Percentiles rank a stretch among this genome's conserved stretches.
Evolutionary conservation across 805 yeast species (phyloP).

Genomic region (Nakazawaea holstii): DNA sequence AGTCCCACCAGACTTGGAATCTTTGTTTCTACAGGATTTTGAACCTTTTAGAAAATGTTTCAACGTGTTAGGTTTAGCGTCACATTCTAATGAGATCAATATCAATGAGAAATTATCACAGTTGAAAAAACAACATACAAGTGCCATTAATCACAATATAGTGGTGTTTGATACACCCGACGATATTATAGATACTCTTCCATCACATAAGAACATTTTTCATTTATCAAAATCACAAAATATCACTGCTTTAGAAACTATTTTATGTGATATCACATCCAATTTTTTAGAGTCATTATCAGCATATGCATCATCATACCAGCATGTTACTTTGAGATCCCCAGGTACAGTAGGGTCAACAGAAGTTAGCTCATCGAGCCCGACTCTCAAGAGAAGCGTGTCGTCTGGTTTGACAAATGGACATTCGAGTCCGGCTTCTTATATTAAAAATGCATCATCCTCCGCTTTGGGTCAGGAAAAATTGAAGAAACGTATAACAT

Average conservation of each 20-base stretch:
- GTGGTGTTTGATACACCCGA: constrained; percentile 49
- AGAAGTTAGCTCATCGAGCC: constrained; percentile 25
- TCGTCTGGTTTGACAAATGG: constrained; percentile 1
- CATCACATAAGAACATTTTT: constrained; percentile 12
- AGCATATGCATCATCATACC: constrained; percentile 64
- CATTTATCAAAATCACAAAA: constrained; percentile 10
- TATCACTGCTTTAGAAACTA: constrained; percentile 45
- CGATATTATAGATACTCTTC: not conserved
- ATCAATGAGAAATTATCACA: constrained; percentile 25
- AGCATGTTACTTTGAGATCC: constrained; percentile 75
- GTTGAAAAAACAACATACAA: constrained; percentile 43
- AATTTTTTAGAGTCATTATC: constrained; percentile 61
- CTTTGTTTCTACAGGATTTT: constrained; percentile 72
- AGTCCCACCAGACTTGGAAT: constrained; percentile 44
- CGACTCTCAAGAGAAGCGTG: not conserved
- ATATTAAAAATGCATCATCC: constrained; percentile 2
- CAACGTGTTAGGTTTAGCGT: constrained; percentile 44
- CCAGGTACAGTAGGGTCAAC: constrained; percentile 63
- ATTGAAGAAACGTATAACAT: constrained; percentile 21
- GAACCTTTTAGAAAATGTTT: constrained; percentile 85
- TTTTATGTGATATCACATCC: constrained; percentile 67
- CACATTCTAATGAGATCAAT: constrained; percentile 21
- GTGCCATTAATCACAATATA: constrained; percentile 48
- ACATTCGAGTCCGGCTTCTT: not conserved
- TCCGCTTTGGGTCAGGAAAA: constrained; percentile 15